Conservation (phyloP, 2,329 filamentous ascomycete genomes). For the Penicillium thymicola region DNA sequence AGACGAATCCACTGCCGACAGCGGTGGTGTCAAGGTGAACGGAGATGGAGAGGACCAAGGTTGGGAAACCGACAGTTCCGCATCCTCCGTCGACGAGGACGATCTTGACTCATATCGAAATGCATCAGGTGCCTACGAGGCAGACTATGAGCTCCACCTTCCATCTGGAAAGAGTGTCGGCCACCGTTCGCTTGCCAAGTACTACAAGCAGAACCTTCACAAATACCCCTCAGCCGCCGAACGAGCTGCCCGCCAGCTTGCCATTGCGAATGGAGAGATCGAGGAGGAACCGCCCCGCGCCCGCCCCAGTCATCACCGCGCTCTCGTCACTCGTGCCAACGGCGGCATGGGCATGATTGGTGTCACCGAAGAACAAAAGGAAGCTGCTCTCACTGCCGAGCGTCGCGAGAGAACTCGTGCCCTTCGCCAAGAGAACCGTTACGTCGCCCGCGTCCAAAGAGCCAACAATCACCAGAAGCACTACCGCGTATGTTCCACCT, state of each 20-base stretch:
- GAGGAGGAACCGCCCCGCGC: slow-evolving; percentile 46
- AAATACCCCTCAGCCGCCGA: slow-evolving; percentile 78
- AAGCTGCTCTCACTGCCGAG: slow-evolving; percentile 63
- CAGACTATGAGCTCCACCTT: slow-evolving; percentile 90
- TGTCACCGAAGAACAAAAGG: slow-evolving; percentile 71
- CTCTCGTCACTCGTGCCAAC: slow-evolving; percentile 64
- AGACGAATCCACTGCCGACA: slow-evolving; percentile 54
- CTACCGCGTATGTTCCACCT: slow-evolving; percentile 54
- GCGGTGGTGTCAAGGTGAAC: slow-evolving; percentile 63
- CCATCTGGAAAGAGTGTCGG: slow-evolving; percentile 86
- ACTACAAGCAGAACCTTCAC: slow-evolving; percentile 89
- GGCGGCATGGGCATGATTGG: slow-evolving; percentile 74
- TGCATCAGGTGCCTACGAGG: slow-evolving; percentile 75
- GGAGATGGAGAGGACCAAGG: slow-evolving; percentile 65
- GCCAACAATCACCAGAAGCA: slow-evolving; percentile 75
- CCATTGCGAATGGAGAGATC: slow-evolving; percentile 51
- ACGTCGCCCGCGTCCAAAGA: slow-evolving; percentile 69
- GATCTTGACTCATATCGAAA: slow-evolving; percentile 79
- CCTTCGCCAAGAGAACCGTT: slow-evolving; percentile 59
- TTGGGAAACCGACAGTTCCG: slow-evolving; percentile 93
- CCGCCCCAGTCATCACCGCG: slow-evolving; percentile 45
- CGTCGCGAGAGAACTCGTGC: slow-evolving; percentile 66
- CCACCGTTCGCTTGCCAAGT: slow-evolving; percentile 80
- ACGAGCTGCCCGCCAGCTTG: slow-evolving; percentile 62
- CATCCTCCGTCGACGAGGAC: slow-evolving; percentile 83